A percentile compares a stretch with the other conserved stretches of the same genome.
Conservation (phyloP, 2,329 filamentous ascomycete genomes). For the Colletotrichum sp. region DNA sequence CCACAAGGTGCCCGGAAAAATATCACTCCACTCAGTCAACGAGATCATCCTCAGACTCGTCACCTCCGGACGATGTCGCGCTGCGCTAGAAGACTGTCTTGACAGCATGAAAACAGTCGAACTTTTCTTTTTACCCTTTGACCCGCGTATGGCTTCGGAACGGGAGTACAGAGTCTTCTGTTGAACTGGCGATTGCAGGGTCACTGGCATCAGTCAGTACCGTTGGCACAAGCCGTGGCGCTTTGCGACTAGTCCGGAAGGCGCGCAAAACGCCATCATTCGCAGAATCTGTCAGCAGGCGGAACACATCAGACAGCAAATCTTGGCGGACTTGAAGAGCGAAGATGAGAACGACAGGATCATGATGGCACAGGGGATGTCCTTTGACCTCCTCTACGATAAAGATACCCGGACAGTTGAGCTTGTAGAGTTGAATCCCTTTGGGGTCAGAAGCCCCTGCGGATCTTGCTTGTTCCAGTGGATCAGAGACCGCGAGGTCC, state of each 20-base stretch:
- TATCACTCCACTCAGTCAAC: background rate
- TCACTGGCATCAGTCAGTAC: slow-evolving; percentile 47
- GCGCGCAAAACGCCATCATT: background rate
- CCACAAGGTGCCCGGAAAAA: background rate
- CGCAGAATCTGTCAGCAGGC: background rate
- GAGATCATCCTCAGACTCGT: background rate
- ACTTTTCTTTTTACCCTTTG: background rate
- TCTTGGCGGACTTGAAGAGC: background rate
- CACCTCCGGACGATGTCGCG: background rate
- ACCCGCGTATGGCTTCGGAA: slow-evolving; percentile 35
- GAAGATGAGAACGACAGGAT: background rate
- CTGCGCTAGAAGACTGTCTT: background rate
- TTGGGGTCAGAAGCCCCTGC: slow-evolving; percentile 47
- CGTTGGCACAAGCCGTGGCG: slow-evolving; percentile 41
- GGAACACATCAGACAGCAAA: background rate
- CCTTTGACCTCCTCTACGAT: slow-evolving; percentile 46
- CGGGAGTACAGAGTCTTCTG: slow-evolving; percentile 50
- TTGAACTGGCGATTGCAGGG: slow-evolving; percentile 31
- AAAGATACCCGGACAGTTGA: slow-evolving; percentile 26
- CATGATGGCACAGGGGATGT: slow-evolving; percentile 37
- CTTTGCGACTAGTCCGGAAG: slow-evolving; percentile 10
- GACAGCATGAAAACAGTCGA: background rate
- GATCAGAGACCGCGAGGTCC: slow-evolving; percentile 37
- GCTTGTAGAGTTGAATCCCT: slow-evolving; percentile 51
- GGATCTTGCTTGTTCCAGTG: slow-evolving; percentile 52